Evolutionary conservation across 1,284 basidiomycete species (phyloP).

Genomic region (Xerocomus nothofagi): DNA sequence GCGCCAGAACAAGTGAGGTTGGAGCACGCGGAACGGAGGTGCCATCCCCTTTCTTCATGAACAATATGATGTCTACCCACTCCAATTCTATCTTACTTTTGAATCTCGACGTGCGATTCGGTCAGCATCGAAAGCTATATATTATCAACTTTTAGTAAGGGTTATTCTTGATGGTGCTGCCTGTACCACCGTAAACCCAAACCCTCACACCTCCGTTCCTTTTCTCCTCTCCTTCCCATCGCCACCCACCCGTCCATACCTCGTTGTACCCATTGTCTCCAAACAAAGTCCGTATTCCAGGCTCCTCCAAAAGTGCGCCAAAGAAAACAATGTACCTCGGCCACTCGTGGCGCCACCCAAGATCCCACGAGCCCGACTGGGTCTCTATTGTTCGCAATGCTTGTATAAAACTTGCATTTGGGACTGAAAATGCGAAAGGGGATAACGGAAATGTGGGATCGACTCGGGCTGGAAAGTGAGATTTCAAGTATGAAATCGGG

Average conservation of each 20-base stretch:
- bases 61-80: conserved; percentile 7
- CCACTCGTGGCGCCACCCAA: conserved; percentile 70
- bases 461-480: conserved; percentile 65
- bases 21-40: neutral
- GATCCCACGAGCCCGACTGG: conserved; percentile 31
- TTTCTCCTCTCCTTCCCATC: conserved; percentile 80
- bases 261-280: conserved; percentile 63
- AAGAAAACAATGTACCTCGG: conserved; percentile 82
- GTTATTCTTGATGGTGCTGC: neutral
- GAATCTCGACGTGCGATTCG: neutral
- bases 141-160: neutral
- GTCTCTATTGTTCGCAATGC: conserved; percentile 22
- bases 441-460: conserved; percentile 67
- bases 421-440: conserved; percentile 54
- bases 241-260: conserved; percentile 64
- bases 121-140: neutral
- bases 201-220: conserved; percentile 80
- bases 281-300: conserved; percentile 53
- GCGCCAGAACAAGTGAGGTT: conserved; percentile 33
- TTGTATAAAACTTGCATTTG: conserved; percentile 40
- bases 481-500: conserved; percentile 65
- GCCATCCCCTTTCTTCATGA: conserved; percentile 6
- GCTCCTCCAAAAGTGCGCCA: conserved; percentile 60
- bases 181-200: conserved; percentile 41
- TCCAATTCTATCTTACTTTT: conserved; percentile 2